phyloP scores from a whole-genome alignment of 768 basidiomycete species.

The Termitomyces sp. region DNA sequence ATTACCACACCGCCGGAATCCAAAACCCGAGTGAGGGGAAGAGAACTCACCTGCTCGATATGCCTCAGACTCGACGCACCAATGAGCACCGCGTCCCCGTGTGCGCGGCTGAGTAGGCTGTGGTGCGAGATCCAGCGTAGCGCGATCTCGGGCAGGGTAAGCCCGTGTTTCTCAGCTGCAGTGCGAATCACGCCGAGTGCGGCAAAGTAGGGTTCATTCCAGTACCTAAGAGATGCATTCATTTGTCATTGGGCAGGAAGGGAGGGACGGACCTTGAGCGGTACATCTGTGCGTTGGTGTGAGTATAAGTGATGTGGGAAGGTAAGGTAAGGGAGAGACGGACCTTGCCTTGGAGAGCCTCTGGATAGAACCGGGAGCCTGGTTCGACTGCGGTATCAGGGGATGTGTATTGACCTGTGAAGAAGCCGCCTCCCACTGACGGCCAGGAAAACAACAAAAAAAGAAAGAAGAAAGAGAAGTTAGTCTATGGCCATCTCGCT shows the following conservation, averaged over 20 bases:
- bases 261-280: constrained; percentile 26
- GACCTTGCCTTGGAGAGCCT: constrained; percentile 40
- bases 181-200: constrained; percentile 15
- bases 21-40: too few relatives aligned
- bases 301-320: not conserved
- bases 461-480: too few relatives aligned
- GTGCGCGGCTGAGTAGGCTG: constrained; percentile 26
- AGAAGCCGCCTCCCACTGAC: constrained; percentile 56
- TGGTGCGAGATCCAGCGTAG: constrained; percentile 44
- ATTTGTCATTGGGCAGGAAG: too few relatives aligned
- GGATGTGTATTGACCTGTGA: constrained; percentile 50
- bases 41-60: too few relatives aligned
- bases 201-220: constrained; percentile 20
- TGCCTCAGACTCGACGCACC: too few relatives aligned
- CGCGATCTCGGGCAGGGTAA: constrained; percentile 38
- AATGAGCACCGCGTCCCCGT: constrained; percentile 22
- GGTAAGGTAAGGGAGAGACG: not conserved
- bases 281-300: constrained; percentile 23
- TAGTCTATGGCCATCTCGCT: too few relatives aligned
- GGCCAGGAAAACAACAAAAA: too few relatives aligned
- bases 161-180: constrained; percentile 20
- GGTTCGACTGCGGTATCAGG: constrained; percentile 31
- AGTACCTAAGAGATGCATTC: constrained; percentile 11
- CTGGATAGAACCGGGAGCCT: constrained; percentile 34
- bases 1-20: not conserved